Conservation (phyloP, 2,329 filamentous ascomycete species). For the Madurella mycetomatis region DNA sequence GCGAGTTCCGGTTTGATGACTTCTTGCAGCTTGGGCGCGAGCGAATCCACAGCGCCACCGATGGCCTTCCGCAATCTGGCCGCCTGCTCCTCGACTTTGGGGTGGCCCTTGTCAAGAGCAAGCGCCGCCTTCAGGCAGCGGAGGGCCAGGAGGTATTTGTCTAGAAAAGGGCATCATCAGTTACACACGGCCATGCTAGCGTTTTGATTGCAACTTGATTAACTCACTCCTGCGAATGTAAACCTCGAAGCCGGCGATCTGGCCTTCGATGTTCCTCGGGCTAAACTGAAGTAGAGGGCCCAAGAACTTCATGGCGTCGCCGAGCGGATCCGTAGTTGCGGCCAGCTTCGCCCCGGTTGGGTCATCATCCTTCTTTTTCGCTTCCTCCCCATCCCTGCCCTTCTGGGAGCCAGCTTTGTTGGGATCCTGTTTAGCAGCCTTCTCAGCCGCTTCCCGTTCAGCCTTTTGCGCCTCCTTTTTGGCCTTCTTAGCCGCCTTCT, state of each 20-base stretch:
- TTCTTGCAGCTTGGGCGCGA: slow-evolving; percentile 61
- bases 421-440: slow-evolving; percentile 73
- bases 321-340: slow-evolving; percentile 75
- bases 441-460: slow-evolving; percentile 75
- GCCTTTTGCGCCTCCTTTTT: slow-evolving; percentile 63
- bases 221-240: slow-evolving; percentile 75
- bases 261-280: slow-evolving; percentile 74
- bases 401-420: slow-evolving; percentile 66
- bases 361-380: slow-evolving; percentile 87
- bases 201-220: no score
- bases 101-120: slow-evolving; percentile 62
- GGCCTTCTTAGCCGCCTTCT: slow-evolving; percentile 87
- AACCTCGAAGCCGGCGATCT: slow-evolving; percentile 85
- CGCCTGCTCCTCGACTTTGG: slow-evolving; percentile 71
- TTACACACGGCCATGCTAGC: not conserved
- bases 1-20: slow-evolving; percentile 64
- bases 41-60: slow-evolving; percentile 51
- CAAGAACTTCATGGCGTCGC: slow-evolving; percentile 84
- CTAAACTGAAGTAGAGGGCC: slow-evolving; percentile 75
- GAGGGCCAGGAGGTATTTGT: slow-evolving; percentile 82
- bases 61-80: slow-evolving; percentile 64
- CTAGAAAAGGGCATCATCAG: slow-evolving; percentile 42
- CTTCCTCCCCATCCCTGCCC: slow-evolving; percentile 51
- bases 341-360: slow-evolving; percentile 77
- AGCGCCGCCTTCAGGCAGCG: slow-evolving; percentile 75